Conservation (phyloP, 768 basidiomycete species). For the Glaciozyma martinii region DNA sequence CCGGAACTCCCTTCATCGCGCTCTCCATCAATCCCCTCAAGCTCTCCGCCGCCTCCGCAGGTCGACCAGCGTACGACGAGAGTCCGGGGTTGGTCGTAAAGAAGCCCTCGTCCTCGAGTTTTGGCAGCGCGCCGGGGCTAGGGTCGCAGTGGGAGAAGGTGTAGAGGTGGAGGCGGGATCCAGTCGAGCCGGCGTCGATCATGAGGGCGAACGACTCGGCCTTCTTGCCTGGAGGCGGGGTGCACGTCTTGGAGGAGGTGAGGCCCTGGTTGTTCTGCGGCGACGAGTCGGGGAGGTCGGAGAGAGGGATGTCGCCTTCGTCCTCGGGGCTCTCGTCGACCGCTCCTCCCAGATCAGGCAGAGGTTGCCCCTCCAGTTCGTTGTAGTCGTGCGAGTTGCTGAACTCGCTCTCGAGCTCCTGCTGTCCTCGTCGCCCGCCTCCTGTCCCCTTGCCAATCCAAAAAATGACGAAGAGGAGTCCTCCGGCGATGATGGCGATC, state of each 20-base stretch:
- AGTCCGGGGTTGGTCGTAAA: constrained; percentile 70
- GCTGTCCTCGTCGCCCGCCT: neutral
- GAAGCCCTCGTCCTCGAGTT: constrained; percentile 91
- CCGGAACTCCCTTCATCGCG: constrained; percentile 69
- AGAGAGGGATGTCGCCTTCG: constrained; percentile 12
- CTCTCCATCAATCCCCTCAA: constrained; percentile 71
- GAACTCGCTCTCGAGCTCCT: neutral
- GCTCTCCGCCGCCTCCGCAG: constrained; percentile 63
- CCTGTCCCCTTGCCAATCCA: constrained; percentile 24
- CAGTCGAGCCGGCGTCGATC: constrained; percentile 97
- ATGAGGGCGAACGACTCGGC: constrained; percentile 74
- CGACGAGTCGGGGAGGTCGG: constrained; percentile 16
- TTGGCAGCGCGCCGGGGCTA: constrained; percentile 48
- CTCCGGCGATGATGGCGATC: constrained; percentile 24
- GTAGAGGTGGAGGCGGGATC: constrained; percentile 95
- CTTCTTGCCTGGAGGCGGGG: constrained; percentile 23
- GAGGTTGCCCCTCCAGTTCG: too few relatives aligned
- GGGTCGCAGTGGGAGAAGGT: constrained; percentile 53
- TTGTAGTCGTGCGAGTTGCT: constrained; percentile 4
- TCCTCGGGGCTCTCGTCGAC: neutral
- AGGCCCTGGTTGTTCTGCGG: constrained; percentile 22
- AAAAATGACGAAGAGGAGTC: constrained; percentile 25
- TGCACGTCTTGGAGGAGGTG: constrained; percentile 9
- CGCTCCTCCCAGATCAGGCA: neutral
- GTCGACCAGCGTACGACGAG: constrained; percentile 52